Evolutionary conservation across 78 protist genomes (phyloP).

Genomic region (Goniomonas avonlea): DNA sequence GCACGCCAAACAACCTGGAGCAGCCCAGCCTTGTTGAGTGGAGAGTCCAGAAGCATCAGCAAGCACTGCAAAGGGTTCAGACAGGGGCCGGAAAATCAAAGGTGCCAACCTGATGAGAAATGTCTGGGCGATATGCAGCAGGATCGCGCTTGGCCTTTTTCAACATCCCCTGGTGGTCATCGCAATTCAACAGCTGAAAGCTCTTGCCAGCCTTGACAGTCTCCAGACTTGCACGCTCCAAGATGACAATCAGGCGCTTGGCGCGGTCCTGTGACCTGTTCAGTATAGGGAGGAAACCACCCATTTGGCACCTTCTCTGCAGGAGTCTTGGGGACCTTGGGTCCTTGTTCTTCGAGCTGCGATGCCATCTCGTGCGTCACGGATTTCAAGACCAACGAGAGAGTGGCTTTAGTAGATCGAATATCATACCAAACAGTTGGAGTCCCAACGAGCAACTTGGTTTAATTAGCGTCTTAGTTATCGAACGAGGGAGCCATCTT

Average conservation of each 20-base stretch:
- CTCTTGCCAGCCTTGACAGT: constrained; percentile 66
- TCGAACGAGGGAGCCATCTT: too few species aligned
- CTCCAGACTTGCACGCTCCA: constrained; percentile 83
- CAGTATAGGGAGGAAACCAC: neutral
- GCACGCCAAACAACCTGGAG: too few species aligned
- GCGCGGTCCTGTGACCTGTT: neutral
- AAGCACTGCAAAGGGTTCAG: constrained; percentile 60
- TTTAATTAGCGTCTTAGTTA: too few species aligned
- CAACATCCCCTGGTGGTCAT: constrained; percentile 75
- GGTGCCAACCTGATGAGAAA: constrained; percentile 77
- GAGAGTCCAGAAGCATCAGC: constrained; percentile 88
- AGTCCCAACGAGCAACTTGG: too few species aligned
- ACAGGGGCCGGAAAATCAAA: neutral
- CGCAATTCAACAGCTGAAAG: constrained; percentile 80
- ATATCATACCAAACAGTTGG: too few species aligned
- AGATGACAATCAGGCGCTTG: constrained; percentile 55
- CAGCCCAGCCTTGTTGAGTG: constrained; percentile 92
- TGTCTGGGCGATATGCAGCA: constrained; percentile 88
- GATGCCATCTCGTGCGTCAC: too few species aligned
- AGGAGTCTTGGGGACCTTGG: constrained; percentile 11
- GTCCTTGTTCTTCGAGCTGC: too few species aligned
- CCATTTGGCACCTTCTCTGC: constrained; percentile 3
- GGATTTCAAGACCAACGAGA: too few species aligned
- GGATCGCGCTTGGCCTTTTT: constrained; percentile 59
- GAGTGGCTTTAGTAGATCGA: too few species aligned